These are phyloP conservation scores for Berberis vulgaris DNA, from an alignment of 164 flowering plant genomes.

Conservation along the genomic window DNA sequence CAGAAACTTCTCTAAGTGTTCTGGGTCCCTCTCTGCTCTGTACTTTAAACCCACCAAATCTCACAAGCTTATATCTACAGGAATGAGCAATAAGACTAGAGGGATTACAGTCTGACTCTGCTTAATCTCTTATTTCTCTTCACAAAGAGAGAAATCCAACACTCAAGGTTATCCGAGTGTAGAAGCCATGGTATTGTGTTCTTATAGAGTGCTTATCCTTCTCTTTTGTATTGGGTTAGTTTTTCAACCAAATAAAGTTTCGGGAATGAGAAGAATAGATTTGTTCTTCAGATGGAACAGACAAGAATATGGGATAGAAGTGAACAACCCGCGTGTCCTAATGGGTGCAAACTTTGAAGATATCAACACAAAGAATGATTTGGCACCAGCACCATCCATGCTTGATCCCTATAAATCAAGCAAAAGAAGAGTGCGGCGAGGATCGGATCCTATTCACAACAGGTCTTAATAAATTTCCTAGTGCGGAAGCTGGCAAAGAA, in stretches of 20 bases:
- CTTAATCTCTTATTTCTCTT: conserved; percentile 16
- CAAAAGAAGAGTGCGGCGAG: conserved; percentile 56
- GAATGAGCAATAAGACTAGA: conserved; percentile 23
- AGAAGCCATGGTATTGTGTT: conserved; percentile 32
- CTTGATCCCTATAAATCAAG: conserved; percentile 48
- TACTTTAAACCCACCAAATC: conserved; percentile 33
- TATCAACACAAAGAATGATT: conserved; percentile 19
- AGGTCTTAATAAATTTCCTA: conserved; percentile 31
- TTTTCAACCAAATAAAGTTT: conserved; percentile 33
- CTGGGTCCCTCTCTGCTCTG: conserved; percentile 38
- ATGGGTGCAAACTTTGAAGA: conserved; percentile 16
- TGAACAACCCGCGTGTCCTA: conserved; percentile 16
- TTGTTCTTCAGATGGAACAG: conserved; percentile 35
- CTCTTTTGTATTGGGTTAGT: conserved; percentile 38
- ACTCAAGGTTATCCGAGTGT: conserved; percentile 5
- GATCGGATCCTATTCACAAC: conserved; percentile 83
- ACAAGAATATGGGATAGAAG: conserved; percentile 3
- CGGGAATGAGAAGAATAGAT: conserved; percentile 40
- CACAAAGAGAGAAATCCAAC: conserved; percentile 14
- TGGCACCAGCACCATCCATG: conserved; percentile 40
- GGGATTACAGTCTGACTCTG: conserved; percentile 17
- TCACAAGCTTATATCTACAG: conserved; percentile 43
- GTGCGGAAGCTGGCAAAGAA: neutral
- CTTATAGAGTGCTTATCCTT: conserved; percentile 28
- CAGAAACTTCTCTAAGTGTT: conserved; percentile 36